phyloP scores from a whole-genome alignment of 2,329 filamentous ascomycete species.

The Achaetomium macrosporum region DNA sequence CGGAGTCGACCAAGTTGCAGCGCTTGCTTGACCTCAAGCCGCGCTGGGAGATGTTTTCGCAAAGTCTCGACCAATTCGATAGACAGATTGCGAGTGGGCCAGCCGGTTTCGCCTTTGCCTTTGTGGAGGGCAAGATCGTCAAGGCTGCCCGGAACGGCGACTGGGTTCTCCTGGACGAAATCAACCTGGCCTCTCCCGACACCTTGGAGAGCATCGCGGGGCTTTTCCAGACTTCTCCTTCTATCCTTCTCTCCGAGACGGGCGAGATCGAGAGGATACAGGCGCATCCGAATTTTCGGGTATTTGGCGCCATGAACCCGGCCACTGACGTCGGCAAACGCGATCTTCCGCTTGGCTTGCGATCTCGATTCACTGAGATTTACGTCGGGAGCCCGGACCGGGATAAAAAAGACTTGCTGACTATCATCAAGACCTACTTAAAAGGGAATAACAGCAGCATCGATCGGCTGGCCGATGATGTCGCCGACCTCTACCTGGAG shows the following conservation, averaged over 20 bases:
- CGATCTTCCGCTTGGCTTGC: conserved; percentile 71
- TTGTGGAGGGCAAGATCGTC: conserved; percentile 92
- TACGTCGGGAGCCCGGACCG: conserved; percentile 89
- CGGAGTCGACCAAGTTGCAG: conserved; percentile 58
- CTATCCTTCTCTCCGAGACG: conserved; percentile 84
- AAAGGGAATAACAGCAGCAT: conserved; percentile 65
- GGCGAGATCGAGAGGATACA: conserved; percentile 86
- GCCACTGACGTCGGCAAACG: conserved; percentile 96
- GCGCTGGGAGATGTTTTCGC: conserved; percentile 76
- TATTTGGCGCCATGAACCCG: conserved; percentile 99
- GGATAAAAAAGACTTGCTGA: conserved; percentile 78
- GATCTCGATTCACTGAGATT: conserved; percentile 77
- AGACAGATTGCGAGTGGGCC: conserved; percentile 68
- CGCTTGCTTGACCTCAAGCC: conserved; percentile 51
- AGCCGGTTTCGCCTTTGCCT: conserved; percentile 83
- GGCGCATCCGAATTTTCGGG: conserved; percentile 86
- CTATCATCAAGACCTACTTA: conserved; percentile 84
- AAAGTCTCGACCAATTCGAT: conserved; percentile 71
- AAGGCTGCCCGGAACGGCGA: conserved; percentile 94
- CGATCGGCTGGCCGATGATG: conserved; percentile 68
- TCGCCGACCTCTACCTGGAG: conserved; percentile 80
- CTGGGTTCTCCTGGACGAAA: conserved; percentile 90
- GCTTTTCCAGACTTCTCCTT: conserved; percentile 73
- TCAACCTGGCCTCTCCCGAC: conserved; percentile 91
- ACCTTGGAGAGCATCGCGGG: conserved; percentile 92